Percentiles rank a stretch among this genome's conserved stretches.
phyloP scores from a whole-genome alignment of 257 asterid genomes.

The Jacaranda mimosifolia region DNA sequence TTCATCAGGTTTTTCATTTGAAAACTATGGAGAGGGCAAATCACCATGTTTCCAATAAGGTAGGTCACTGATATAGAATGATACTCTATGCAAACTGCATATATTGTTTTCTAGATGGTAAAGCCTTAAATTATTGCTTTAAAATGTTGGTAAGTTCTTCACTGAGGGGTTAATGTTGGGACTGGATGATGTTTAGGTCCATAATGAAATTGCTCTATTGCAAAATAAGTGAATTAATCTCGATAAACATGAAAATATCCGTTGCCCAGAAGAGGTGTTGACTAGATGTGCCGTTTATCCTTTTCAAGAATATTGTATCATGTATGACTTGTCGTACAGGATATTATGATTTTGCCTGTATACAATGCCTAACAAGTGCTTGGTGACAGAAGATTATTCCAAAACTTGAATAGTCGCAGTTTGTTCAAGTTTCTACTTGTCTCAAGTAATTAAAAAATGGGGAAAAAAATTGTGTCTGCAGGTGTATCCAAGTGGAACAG shows the following conservation, averaged over 20 bases:
- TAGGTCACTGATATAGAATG: slow-evolving; percentile 34
- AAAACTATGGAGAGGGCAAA: slow-evolving; percentile 66
- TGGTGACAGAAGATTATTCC: neutral
- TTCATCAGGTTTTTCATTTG: slow-evolving; percentile 58
- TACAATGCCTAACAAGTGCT: neutral
- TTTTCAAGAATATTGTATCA: neutral
- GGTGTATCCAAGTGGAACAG: slow-evolving; percentile 47
- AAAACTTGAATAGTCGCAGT: neutral
- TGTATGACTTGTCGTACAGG: neutral
- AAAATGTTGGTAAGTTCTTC: slow-evolving; percentile 1
- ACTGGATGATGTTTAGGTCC: slow-evolving; percentile 1
- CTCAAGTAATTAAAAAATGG: neutral
- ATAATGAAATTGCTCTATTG: neutral
- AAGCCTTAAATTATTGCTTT: neutral
- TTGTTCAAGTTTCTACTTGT: slow-evolving; percentile 2
- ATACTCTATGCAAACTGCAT: neutral
- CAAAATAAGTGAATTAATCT: neutral
- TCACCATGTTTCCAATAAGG: slow-evolving; percentile 62
- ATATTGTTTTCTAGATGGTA: neutral
- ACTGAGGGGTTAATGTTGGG: neutral
- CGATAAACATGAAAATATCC: neutral
- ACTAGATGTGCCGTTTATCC: neutral
- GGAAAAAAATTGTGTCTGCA: slow-evolving; percentile 23
- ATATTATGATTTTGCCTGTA: too few relatives aligned
- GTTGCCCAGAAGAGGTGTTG: neutral